Conservation (phyloP, 805 yeast species). For the Sporopachydermia lactativora region DNA sequence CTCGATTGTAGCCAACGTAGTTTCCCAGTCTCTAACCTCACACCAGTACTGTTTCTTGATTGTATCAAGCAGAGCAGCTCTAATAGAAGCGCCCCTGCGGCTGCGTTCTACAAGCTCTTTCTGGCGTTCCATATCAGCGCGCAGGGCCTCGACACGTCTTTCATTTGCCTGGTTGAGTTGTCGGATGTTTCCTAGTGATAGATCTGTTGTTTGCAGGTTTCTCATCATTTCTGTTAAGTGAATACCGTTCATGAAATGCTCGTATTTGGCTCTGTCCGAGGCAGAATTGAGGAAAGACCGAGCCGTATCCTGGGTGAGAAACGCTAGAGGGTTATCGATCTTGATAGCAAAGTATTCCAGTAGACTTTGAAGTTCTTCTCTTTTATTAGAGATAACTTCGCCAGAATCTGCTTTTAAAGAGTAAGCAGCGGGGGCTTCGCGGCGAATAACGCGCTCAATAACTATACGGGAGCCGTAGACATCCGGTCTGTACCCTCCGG, state of each 20-base stretch:
- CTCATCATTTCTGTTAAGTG: conserved; percentile 50
- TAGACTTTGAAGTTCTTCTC: conserved; percentile 51
- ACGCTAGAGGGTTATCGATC: conserved; percentile 83
- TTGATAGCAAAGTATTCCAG: conserved; percentile 60
- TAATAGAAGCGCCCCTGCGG: not conserved
- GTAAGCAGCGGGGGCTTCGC: conserved; percentile 39
- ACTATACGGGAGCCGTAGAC: conserved; percentile 55
- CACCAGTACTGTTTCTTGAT: not conserved
- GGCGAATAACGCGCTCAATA: conserved; percentile 50
- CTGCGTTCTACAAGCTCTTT: not conserved
- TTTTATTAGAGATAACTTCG: conserved; percentile 42
- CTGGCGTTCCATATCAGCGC: not conserved
- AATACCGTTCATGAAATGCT: conserved; percentile 70
- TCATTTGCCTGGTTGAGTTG: not conserved
- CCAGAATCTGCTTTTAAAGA: conserved; percentile 38
- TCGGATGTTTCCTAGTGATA: not conserved
- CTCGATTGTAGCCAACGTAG: not conserved
- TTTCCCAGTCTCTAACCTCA: not conserved
- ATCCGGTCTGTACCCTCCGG: conserved; percentile 49
- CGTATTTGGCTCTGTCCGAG: conserved; percentile 56
- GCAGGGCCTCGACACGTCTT: not conserved
- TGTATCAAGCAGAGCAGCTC: not conserved
- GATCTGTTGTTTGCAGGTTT: conserved; percentile 11
- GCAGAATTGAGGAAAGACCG: conserved; percentile 75
- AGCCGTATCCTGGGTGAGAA: conserved; percentile 89